Evolutionary conservation across 2,329 filamentous ascomycete species (phyloP).

Genomic region (Colletotrichum sp.): DNA sequence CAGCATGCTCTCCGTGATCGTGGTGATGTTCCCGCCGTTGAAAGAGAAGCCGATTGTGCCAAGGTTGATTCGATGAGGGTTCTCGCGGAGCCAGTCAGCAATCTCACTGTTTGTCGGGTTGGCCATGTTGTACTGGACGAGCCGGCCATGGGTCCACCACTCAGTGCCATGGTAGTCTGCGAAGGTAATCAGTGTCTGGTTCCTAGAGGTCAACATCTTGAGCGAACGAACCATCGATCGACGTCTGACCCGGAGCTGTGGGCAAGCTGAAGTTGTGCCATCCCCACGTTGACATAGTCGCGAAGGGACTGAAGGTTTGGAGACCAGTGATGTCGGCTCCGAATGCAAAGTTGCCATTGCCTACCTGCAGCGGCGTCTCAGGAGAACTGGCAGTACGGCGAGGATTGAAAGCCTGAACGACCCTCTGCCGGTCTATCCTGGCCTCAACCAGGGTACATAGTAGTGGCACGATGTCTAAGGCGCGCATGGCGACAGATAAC

Average conservation of each 20-base stretch:
- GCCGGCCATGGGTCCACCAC: constrained; percentile 47
- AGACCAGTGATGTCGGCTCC: constrained; percentile 52
- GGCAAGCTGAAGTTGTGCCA: constrained; percentile 55
- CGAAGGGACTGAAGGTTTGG: constrained; percentile 51
- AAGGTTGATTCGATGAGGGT: constrained; percentile 57
- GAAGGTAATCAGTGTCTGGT: background rate
- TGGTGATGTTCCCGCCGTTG: constrained; percentile 27
- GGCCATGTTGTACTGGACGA: constrained; percentile 46
- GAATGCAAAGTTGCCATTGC: constrained; percentile 55
- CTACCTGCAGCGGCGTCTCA: constrained; percentile 57
- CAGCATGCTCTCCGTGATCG: constrained; percentile 44
- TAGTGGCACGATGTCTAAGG: constrained; percentile 11
- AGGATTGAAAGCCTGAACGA: constrained; percentile 50
- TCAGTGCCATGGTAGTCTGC: constrained; percentile 44
- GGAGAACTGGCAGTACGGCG: constrained; percentile 50
- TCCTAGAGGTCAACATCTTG: background rate
- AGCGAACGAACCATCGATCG: background rate
- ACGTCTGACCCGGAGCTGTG: constrained; percentile 38
- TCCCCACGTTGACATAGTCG: constrained; percentile 52
- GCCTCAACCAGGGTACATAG: constrained; percentile 22
- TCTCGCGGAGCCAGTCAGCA: constrained; percentile 48
- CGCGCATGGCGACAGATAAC: background rate
- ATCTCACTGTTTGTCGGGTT: constrained; percentile 46
- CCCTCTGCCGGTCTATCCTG: constrained; percentile 33
- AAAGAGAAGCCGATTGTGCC: constrained; percentile 54